A percentile compares a stretch with the other conserved stretches of the same genome.
These are phyloP conservation scores for Pseudoneurospora amorphoporcata DNA, from an alignment of 495 filamentous ascomycete species.

Conservation along the genomic window DNA sequence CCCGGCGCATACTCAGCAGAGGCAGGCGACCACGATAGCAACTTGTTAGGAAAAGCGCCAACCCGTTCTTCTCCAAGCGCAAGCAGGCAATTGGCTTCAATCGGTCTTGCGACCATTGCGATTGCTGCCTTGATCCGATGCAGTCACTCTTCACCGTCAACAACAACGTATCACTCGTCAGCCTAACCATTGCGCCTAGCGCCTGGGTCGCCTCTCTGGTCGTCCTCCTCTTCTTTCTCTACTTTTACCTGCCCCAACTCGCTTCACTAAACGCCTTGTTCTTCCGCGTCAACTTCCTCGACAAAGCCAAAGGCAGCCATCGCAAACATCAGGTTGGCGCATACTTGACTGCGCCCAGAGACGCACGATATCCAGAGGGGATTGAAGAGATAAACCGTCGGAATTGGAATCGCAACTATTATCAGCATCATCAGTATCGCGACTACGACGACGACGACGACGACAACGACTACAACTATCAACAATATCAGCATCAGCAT, in stretches of 20 bases:
- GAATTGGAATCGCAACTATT: neutral
- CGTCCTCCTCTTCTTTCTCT: constrained; percentile 39
- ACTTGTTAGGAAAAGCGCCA: neutral
- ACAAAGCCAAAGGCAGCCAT: neutral
- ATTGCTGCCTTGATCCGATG: constrained; percentile 23
- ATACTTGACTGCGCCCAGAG: neutral
- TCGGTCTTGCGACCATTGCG: neutral
- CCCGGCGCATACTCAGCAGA: neutral
- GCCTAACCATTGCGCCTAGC: constrained; percentile 42
- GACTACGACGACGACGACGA: neutral
- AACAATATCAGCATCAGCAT: neutral
- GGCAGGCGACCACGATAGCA: neutral
- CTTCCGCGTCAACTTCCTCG: constrained; percentile 1
- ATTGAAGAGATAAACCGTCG: neutral
- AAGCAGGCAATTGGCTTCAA: neutral
- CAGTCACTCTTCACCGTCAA: constrained; percentile 41
- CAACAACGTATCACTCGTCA: constrained; percentile 43
- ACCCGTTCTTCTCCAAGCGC: neutral
- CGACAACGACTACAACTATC: neutral
- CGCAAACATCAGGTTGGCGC: neutral
- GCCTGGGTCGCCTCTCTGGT: constrained; percentile 41
- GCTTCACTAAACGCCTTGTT: constrained; percentile 6
- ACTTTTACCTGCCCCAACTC: constrained; percentile 35
- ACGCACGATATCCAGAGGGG: neutral
- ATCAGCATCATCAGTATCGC: neutral